Base-by-base conservation (phyloP, 139 green algal species). In the Auxenochlorella protothecoides region DNA sequence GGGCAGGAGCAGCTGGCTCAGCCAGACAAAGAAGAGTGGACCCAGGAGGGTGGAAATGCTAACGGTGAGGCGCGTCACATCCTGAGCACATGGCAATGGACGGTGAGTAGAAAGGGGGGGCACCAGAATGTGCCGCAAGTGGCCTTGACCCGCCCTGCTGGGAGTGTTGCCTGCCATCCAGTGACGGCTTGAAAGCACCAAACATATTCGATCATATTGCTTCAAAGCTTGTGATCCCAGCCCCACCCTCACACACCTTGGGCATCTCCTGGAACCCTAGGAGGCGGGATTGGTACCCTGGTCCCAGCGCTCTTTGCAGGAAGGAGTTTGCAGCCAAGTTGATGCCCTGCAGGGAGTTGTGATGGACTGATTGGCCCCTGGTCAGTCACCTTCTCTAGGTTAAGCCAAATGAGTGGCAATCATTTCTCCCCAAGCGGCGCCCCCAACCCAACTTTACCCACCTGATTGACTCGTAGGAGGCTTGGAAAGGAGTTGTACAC, bases 1-100 rank as follows among this genome's bases (percentile, higher is more conserved):
- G 3, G 90, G 90, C 67, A 95, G 79, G 68, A 92, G 83, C 79
- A 96, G 80, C 81, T 92, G 87, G 8, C 90, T 68, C 59, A 93
- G 76, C 88, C 89, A 95, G 7, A 70, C 83, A 81, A 87, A 93
- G 79, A 96, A 94, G 12, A 96, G 80, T 3, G 90, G 88, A 0
- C 90, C 89, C 59, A 96, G 78, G 6, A 96, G 72, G 0, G 76
- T 84, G 16, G 72, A 77, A 72, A 96, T 91, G 76, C 95, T 88
- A 7, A 96, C 9, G 57, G 11, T 15, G 57, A 62, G 57, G 57
- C 57, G 9, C 57, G 57, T 84, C 5, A 44, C 27, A 44, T 44
- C 27, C 27, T 44, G 27, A 44, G 27, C 27, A 44, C 27, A 44
- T 44, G 27, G 27, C 1, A 44, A 44, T 44, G 27, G 27, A 44